Base-by-base conservation (phyloP, 352 stramenopile species). In the Globisporangium solare region DNA sequence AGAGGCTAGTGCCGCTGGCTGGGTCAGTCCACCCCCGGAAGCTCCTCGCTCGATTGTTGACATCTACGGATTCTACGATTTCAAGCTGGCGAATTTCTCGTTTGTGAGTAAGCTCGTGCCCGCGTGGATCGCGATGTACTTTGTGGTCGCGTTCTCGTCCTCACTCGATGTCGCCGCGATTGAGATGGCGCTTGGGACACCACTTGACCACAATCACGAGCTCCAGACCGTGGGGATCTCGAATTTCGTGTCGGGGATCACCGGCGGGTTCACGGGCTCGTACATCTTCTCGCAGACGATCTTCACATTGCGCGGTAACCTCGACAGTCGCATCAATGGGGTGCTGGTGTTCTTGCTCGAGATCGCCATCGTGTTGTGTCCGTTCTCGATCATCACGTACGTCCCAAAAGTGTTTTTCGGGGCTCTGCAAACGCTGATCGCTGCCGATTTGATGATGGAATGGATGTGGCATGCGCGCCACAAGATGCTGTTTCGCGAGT, bases 231-330 rank as follows among this genome's bases (percentile, higher is more conserved):
- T 99, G 7, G 97, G 97, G 1, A 75, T 98, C 22, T 98, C 88
- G 46, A 99, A 99, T 74, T 72, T 99, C 17, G 64, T 99, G 14
- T 98, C 89, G 24, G 97, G 97, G 6, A 50, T 99, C 39, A 89
- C 86, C 0, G 96, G 97, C 18, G 97, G 97, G 41, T 99, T 99
- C 67, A 99, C 97, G 6, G 97, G 97, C 6, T 98, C 84, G 22
- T 99, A 99, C 72, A 99, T 99, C 64, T 99, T 99, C 70, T 98
- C 87, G 22, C 97, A 99, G 79, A 99, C 95, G 40, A 94, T 95
- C 54, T 94, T 95, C 65, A 92, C 86, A 40, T 69, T 94, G 63
- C 84, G 84, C 18, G 78, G 82, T 31, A 82, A 87, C 21, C 72
- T 94, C 42, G 72, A 94, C 35, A 88, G 70, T 21, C 83, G 86